Evolutionary conservation across 768 basidiomycete genomes (phyloP).

Genomic region (Boletus reticulatus): DNA sequence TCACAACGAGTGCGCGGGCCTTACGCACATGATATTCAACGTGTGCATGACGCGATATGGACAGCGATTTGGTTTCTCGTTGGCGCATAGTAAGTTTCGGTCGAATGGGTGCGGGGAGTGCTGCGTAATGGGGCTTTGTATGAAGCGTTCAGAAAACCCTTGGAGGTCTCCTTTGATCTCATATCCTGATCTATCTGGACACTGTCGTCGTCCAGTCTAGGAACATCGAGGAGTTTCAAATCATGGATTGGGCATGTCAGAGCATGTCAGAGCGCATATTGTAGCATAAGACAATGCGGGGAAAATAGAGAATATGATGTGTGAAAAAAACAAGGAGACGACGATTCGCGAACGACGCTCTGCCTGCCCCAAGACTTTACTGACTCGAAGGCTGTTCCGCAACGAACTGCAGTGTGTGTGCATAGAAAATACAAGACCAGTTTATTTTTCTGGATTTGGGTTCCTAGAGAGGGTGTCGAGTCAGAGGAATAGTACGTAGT

Average conservation of each 20-base stretch:
- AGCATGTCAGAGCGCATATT: slow-evolving; percentile 23
- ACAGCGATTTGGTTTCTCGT: too few species aligned
- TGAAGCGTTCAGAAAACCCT: too few species aligned
- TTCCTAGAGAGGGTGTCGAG: slow-evolving; percentile 16
- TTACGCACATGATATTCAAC: too few species aligned
- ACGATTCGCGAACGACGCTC: slow-evolving; percentile 1
- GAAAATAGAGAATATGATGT: slow-evolving; percentile 6
- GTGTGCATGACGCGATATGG: too few species aligned
- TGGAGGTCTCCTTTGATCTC: too few species aligned
- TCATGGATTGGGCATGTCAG: slow-evolving; percentile 21
- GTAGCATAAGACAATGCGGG: slow-evolving; percentile 15
- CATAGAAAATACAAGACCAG: not conserved
- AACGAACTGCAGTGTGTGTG: slow-evolving; percentile 9
- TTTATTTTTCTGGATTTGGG: slow-evolving; percentile 31
- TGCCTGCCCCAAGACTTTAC: slow-evolving; percentile 2
- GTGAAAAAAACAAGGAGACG: slow-evolving; percentile 9
- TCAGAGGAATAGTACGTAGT: slow-evolving; percentile 35
- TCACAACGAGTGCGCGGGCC: too few species aligned
- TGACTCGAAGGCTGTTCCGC: slow-evolving; percentile 16
- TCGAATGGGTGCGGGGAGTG: too few species aligned
- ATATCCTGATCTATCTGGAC: not conserved
- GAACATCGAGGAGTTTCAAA: not conserved
- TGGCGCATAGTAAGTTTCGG: too few species aligned
- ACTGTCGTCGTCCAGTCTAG: not conserved
- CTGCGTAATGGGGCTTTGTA: too few species aligned